Evolutionary conservation across 305 asterid genomes (phyloP).

Genomic region (Solanum chacoense): DNA sequence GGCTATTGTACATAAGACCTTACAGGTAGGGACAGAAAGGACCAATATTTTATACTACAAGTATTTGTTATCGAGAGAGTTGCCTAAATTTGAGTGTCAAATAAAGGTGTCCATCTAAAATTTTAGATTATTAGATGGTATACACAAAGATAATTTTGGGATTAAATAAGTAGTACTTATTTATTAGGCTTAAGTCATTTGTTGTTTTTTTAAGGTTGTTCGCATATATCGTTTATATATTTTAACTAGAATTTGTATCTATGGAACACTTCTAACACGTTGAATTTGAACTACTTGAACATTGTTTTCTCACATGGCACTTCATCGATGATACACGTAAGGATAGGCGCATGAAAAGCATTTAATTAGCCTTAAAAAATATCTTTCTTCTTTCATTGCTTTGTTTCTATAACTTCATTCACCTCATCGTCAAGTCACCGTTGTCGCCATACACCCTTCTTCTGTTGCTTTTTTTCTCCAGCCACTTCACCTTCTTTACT

Average conservation of each 20-base stretch:
- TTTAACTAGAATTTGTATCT: too few species aligned
- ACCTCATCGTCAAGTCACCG: background rate
- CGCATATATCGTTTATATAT: too few species aligned
- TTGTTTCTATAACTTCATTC: background rate
- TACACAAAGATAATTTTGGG: background rate
- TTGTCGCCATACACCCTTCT: too few species aligned
- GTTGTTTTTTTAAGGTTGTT: background rate
- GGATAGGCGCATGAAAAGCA: background rate
- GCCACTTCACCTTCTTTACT: too few species aligned
- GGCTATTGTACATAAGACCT: background rate
- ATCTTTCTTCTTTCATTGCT: background rate
- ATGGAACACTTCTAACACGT: fast-evolving
- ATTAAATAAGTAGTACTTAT: too few species aligned
- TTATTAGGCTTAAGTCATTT: background rate
- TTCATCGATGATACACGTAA: too few species aligned
- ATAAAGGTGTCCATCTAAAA: background rate
- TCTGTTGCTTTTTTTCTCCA: too few species aligned
- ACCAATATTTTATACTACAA: background rate
- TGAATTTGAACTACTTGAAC: background rate
- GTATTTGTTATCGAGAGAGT: too few species aligned
- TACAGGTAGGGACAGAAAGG: background rate
- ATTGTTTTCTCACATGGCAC: too few species aligned
- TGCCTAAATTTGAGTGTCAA: background rate
- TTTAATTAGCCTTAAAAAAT: background rate
- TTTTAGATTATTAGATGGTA: background rate